Base-by-base conservation (phyloP, 2,329 filamentous ascomycete genomes). In the Aspergillus versicolor region DNA sequence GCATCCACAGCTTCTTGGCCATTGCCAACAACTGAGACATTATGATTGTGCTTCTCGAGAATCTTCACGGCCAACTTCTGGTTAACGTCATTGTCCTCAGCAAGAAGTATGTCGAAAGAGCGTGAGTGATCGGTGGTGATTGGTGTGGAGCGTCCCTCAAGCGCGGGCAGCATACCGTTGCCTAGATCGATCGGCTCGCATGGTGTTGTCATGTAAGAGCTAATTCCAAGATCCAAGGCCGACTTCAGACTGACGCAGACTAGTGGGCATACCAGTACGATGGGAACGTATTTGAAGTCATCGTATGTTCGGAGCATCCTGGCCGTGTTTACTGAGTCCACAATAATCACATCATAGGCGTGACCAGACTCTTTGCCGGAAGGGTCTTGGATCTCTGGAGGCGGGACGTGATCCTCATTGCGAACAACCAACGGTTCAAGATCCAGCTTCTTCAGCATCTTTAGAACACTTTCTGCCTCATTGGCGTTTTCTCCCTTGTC, bases 191-290 rank as follows among this genome's bases (percentile, higher is more conserved):
- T 96, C 5, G 93, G 86, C 68, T 93, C 84, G 76, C 94, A 97
- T 8, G 94, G 94, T 15, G 92, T 96, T 2, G 94, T 97, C 92
- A 97, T 97, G 75, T 97, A 97, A 50, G 92, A 97, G n/a, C 92
- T 95, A 65, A 99, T 96, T 61, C 94, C 93, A 62, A 97, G 83
- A 72, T 97, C 94, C 58, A 97, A 79, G 57, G 93, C 94, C 3
- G 91, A 94, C 78, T 96, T 96, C 66, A 99, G 82, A 73, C 88
- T 95, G 64, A 97, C 91, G 60, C 92, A 90, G 12, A 97, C 92
- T 37, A 91, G 81, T 0, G 93, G 92, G 44, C 92, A 94, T 45
- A 97, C 79, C 60, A 97, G 84, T 43, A 99, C 93, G 63, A 99
- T 92, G 2, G 94, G 94, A 45, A 97, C 91, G 71, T 97, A 97